A percentile compares a stretch with the other conserved stretches of the same genome.
Evolutionary conservation across 257 asterid species (phyloP).

Genomic region (Mitragyna speciosa): DNA sequence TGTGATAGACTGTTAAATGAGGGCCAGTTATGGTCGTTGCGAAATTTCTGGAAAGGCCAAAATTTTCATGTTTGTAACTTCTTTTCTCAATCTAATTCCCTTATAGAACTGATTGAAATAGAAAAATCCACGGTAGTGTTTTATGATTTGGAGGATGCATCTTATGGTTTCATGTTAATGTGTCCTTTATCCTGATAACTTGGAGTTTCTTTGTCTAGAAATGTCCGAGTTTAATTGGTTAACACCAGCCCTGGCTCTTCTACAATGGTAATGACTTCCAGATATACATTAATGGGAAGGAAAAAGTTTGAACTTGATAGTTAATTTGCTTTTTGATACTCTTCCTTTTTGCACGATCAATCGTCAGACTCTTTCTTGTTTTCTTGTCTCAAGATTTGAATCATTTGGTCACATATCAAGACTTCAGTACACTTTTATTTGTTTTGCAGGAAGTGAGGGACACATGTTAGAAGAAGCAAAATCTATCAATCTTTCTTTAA

Average conservation of each 20-base stretch:
- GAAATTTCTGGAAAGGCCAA: neutral
- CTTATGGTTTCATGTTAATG: neutral
- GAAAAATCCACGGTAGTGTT: neutral
- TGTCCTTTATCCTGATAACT: neutral
- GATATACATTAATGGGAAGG: neutral
- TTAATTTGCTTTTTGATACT: neutral
- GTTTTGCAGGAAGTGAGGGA: slow-evolving; percentile 94
- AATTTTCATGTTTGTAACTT: neutral
- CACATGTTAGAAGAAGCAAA: slow-evolving; percentile 98
- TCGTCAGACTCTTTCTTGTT: neutral
- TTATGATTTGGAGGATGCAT: neutral
- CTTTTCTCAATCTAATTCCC: neutral
- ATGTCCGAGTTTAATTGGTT: neutral
- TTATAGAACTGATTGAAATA: neutral
- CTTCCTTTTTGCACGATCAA: neutral
- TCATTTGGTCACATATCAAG: neutral
- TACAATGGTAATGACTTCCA: neutral
- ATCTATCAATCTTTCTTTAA: slow-evolving; percentile 92
- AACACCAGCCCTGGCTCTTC: neutral
- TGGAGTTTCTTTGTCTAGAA: neutral
- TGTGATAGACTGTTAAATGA: neutral
- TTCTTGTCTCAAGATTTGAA: neutral
- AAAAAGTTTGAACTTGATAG: neutral
- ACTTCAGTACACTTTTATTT: neutral
- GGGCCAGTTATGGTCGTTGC: neutral